A percentile compares a stretch with the other conserved stretches of the same genome.
phyloP scores from a whole-genome alignment of 78 protist species.

The Chrysochromulina tobinii region DNA sequence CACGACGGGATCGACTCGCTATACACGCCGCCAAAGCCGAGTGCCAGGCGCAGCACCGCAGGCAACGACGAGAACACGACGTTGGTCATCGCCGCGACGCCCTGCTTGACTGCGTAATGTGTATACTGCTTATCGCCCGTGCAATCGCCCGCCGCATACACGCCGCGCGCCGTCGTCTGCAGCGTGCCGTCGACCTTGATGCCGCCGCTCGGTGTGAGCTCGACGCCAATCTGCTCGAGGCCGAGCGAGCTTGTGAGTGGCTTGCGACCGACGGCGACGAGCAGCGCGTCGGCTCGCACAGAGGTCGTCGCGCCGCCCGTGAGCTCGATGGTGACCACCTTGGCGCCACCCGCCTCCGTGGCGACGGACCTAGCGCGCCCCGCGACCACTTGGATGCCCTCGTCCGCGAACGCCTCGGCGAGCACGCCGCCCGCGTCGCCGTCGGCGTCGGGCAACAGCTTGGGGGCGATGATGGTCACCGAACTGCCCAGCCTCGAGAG shows the following conservation, averaged over 20 bases:
- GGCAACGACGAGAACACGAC: too few relatives aligned
- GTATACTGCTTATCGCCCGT: constrained; percentile 15
- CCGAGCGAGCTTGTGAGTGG: too few relatives aligned
- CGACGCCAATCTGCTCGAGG: too few relatives aligned
- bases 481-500: neutral
- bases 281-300: neutral
- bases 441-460: neutral
- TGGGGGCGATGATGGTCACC: neutral
- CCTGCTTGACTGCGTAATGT: neutral
- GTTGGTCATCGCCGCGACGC: neutral
- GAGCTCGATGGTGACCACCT: too few relatives aligned
- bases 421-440: neutral
- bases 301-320: neutral
- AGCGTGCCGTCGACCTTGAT: neutral
- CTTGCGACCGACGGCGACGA: neutral
- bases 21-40: neutral
- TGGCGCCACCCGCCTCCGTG: neutral
- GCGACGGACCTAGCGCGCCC: neutral
- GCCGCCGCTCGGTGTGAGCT: too few relatives aligned
- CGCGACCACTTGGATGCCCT: neutral
- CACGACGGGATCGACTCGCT: neutral
- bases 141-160: constrained; percentile 28
- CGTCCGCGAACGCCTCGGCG: neutral
- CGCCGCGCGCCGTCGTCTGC: neutral
- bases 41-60: neutral